These are phyloP conservation scores for Cladophialophora chaetospira DNA, from an alignment of 2,329 filamentous ascomycete genomes.

Conservation along the genomic window DNA sequence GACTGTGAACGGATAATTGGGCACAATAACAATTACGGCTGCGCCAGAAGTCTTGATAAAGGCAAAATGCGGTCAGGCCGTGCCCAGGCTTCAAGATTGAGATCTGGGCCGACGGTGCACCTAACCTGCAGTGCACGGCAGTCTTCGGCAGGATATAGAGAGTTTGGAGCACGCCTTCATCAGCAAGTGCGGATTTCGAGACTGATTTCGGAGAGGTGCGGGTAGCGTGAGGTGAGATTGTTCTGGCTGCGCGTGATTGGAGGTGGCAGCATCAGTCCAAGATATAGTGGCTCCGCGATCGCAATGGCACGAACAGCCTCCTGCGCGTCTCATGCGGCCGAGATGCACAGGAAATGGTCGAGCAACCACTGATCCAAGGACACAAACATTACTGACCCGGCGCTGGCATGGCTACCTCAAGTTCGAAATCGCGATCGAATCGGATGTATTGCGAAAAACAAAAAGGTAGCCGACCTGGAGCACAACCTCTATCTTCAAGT, in stretches of 20 bases:
- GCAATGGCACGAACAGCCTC: background rate
- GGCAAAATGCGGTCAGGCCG: background rate
- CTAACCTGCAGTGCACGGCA: background rate
- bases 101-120: constrained; percentile 6
- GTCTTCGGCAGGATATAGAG: background rate
- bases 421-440: too few relatives aligned
- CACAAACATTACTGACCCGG: background rate
- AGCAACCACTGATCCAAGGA: background rate
- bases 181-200: constrained; percentile 16
- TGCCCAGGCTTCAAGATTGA: background rate
- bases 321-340: constrained; percentile 10
- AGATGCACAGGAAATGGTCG: constrained; percentile 5
- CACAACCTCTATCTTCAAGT: too few relatives aligned
- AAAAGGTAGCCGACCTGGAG: too few relatives aligned
- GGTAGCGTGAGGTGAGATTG: constrained; percentile 6
- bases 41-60: background rate
- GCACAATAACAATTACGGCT: background rate
- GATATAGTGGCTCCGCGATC: constrained; percentile 1
- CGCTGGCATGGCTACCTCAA: constrained; percentile 1
- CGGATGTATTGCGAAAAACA: too few relatives aligned
- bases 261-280: constrained; percentile 3
- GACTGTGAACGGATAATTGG: background rate
- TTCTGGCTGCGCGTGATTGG: constrained; percentile 2
- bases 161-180: background rate
- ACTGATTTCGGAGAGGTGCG: constrained; percentile 17